Evolutionary conservation across 305 asterid species (phyloP), one percentile per base, ranked within the genome.

Genomic region (Plantago lanceolata): DNA sequence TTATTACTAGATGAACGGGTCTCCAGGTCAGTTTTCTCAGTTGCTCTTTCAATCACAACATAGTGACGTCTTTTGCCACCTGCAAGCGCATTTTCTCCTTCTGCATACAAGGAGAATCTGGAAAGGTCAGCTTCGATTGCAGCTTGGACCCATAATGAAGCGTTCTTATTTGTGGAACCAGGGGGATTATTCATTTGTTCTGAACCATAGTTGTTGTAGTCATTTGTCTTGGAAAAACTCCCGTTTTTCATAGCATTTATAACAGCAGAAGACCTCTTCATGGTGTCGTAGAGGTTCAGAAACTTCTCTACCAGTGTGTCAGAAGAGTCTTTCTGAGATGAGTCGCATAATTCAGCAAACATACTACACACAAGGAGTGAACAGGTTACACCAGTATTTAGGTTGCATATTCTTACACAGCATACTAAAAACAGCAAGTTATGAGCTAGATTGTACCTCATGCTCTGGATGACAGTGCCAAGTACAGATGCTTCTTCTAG

Each of bases 111-210:
- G 26, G 87, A 71, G 76, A 92, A 89, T 65, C 74, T 82, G 44
- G 96, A 81, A 66, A 92, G 93, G 53, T 82, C 76, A 1, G 89
- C 78, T 63, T 81, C 78, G 29, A 87, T 78, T 21, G 97, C 98
- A 67, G 98, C 97, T 79, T 81, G 95, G 66, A 87, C 84, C 97
- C 98, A 89, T 40, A 75, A 63, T 21, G 82, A 74, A 35, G 89
- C 85, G 54, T 78, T 85, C 72, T 75, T 85, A 29, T 68, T 73
- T 26, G 73, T 26, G 19, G 75, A 59, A 43, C 52, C 49, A 31
- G 20, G 53, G 63, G 64, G n/a, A n/a, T n/a, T 37, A 9, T 61
- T 68, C 24, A 71, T 81, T 5, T 72, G 52, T 56, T 49, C 68
- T 28, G 73, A 64, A 50, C 66, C 33, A 1, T 28, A 52, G 61